Percentiles rank a stretch among this genome's conserved stretches.
Conservation (phyloP, 176 grass and related monocot species). For the Oryza australiensis region DNA sequence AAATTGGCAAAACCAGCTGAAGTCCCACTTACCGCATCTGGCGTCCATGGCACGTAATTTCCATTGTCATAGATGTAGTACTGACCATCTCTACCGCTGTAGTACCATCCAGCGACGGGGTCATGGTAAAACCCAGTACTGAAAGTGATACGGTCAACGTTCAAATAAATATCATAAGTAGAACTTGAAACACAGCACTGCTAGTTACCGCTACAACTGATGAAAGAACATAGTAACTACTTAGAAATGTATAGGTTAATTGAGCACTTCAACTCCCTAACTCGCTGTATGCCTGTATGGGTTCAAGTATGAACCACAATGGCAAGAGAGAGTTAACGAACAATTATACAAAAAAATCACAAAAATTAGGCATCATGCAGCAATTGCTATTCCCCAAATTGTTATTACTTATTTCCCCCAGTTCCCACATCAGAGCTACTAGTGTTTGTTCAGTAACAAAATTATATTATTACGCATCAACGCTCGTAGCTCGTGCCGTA, state of each 20-base stretch:
- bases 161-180: conserved; percentile 21
- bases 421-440: not conserved
- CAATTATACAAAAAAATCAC: not conserved
- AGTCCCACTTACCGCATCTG: conserved; percentile 35
- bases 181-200: not conserved
- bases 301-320: not conserved
- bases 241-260: not conserved
- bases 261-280: not conserved
- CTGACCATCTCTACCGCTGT: conserved; percentile 62
- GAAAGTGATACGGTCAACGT: conserved; percentile 33
- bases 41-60: conserved; percentile 48
- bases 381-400: not conserved
- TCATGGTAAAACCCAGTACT: conserved; percentile 94
- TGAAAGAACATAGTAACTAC: not conserved
- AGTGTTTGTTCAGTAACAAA: not conserved
- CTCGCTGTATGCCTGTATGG: too few relatives aligned
- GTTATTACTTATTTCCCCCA: not conserved
- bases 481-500: not conserved
- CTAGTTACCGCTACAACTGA: not conserved
- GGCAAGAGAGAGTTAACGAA: not conserved
- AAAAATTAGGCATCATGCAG: not conserved
- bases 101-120: conserved; percentile 79
- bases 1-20: conserved; percentile 14
- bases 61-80: conserved; percentile 73
- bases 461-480: not conserved